A percentile compares a stretch with the other conserved stretches of the same genome.
phyloP scores from a whole-genome alignment of 306 rosid genomes.

The Canavalia gladiata region DNA sequence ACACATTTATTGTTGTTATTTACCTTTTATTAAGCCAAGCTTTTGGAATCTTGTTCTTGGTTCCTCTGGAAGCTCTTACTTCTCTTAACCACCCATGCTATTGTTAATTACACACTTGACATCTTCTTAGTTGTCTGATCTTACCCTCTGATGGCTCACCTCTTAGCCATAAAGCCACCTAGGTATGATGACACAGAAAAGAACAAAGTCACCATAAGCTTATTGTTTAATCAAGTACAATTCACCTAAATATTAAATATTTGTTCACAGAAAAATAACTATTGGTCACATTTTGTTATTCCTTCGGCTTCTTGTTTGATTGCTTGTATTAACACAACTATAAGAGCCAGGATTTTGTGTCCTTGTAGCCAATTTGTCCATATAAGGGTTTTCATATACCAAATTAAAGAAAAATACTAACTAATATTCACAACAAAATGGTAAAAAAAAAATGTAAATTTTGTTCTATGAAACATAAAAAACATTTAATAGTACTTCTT shows the following conservation, averaged over 20 bases:
- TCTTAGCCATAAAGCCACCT: slow-evolving; percentile 22
- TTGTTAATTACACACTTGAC: slow-evolving; percentile 12
- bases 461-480: no score
- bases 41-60: slow-evolving; percentile 25
- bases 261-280: background rate
- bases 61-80: slow-evolving; percentile 4
- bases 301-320: background rate
- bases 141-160: background rate
- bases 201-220: slow-evolving; percentile 17
- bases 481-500: background rate
- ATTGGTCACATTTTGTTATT: background rate
- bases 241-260: background rate
- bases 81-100: background rate
- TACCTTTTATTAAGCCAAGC: slow-evolving; percentile 12
- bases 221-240: background rate
- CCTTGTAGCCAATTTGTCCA: background rate
- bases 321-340: background rate
- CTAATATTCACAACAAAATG: no score
- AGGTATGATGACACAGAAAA: slow-evolving; percentile 13
- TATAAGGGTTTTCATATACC: background rate
- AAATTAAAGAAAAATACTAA: background rate
- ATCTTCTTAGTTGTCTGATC: background rate
- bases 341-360: background rate
- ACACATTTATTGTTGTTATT: background rate
- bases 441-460: no score